Evolutionary conservation across 805 yeast genomes (phyloP).

Genomic region (Cyberlindnera meyerae): DNA sequence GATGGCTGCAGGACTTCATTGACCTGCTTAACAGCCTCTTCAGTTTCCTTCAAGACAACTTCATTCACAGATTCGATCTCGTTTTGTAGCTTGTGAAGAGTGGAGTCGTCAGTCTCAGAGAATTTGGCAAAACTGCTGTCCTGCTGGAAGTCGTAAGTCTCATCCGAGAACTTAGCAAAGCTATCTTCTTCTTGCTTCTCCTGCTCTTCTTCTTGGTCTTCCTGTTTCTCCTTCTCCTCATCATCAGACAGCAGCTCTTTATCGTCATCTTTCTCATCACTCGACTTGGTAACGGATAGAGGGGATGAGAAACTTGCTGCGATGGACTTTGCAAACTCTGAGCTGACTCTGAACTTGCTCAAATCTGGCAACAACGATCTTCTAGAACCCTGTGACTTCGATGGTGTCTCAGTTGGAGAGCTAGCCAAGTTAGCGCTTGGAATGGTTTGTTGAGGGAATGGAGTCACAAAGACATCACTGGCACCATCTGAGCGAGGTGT

Average conservation of each 20-base stretch:
- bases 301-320: constrained; percentile 1
- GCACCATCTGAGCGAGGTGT: not conserved
- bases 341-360: constrained; percentile 28
- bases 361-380: constrained; percentile 29
- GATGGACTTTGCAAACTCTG: constrained; percentile 32
- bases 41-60: constrained; percentile 23
- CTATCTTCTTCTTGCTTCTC: constrained; percentile 5
- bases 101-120: constrained; percentile 13
- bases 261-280: not conserved
- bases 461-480: constrained; percentile 6
- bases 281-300: not conserved
- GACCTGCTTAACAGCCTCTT: constrained; percentile 25
- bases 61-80: constrained; percentile 23
- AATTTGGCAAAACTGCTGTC: too few relatives aligned
- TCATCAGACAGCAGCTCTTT: not conserved
- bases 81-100: constrained; percentile 18
- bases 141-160: too few relatives aligned
- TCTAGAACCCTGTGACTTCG: constrained; percentile 16
- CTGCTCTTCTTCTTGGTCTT: not conserved
- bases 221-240: not conserved
- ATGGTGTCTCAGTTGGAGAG: constrained; percentile 13
- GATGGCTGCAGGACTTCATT: constrained; percentile 13
- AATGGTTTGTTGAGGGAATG: constrained; percentile 13
- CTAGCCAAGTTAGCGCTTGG: constrained; percentile 8
- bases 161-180: too few relatives aligned